These are phyloP conservation scores for Biancaea sappan DNA, from an alignment of 306 rosid genomes.

Conservation along the genomic window DNA sequence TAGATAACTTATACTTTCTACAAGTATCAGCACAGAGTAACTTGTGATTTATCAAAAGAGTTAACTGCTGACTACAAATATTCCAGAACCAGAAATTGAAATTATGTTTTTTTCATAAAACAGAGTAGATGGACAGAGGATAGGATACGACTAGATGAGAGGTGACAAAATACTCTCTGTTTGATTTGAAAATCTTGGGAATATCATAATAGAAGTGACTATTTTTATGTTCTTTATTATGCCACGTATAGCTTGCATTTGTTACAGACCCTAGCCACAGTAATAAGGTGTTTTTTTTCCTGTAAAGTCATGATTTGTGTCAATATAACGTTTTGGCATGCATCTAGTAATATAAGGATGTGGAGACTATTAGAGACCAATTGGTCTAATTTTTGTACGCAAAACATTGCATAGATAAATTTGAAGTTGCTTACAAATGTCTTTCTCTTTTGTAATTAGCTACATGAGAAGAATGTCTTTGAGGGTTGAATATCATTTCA, in stretches of 20 bases:
- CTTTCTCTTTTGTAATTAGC: constrained; percentile 14
- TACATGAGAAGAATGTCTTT: neutral
- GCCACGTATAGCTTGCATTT: neutral
- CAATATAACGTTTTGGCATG: constrained; percentile 19
- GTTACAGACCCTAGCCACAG: constrained; percentile 5
- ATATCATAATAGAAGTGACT: neutral
- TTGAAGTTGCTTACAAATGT: constrained; percentile 20
- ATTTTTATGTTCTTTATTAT: neutral
- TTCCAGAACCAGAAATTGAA: constrained; percentile 11
- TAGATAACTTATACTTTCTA: neutral
- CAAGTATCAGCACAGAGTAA: neutral
- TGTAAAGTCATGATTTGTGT: constrained; percentile 7
- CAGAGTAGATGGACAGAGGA: neutral
- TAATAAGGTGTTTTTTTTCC: constrained; percentile 10
- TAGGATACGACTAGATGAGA: neutral
- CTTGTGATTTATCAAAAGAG: neutral
- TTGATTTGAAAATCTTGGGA: neutral
- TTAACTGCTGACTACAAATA: neutral
- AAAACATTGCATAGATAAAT: neutral
- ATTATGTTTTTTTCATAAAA: neutral
- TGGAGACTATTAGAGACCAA: constrained; percentile 3
- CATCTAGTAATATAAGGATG: constrained; percentile 16
- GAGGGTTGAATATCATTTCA: neutral
- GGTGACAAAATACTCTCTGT: neutral
- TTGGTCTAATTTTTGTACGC: neutral